phyloP scores from a whole-genome alignment of 2,329 filamentous ascomycete species.

The Verticillium nonalfalfae region DNA sequence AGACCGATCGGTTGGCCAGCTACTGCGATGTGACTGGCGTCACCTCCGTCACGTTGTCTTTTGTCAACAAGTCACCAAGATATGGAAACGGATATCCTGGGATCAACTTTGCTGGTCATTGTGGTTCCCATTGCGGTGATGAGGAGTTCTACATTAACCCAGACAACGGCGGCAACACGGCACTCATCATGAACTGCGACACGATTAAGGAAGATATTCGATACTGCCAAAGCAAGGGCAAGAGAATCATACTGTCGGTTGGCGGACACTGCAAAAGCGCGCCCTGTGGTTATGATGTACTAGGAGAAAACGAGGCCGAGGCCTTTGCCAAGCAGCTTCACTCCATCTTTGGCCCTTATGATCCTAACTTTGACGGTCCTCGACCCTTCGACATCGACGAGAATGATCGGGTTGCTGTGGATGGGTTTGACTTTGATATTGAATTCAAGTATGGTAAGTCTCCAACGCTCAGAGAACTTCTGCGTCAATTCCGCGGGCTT shows the following conservation, averaged over 20 bases:
- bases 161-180: slow-evolving; percentile 14
- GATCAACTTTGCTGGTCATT: slow-evolving; percentile 33
- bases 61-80: slow-evolving; percentile 32
- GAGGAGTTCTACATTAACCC: slow-evolving; percentile 15
- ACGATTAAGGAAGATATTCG: slow-evolving; percentile 30
- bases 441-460: slow-evolving; percentile 25
- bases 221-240: slow-evolving; percentile 31
- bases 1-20: slow-evolving; percentile 19
- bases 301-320: slow-evolving; percentile 20
- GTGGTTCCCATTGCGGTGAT: slow-evolving; percentile 14
- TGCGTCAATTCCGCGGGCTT: not conserved
- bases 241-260: slow-evolving; percentile 36
- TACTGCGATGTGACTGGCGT: slow-evolving; percentile 28
- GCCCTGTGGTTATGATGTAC: slow-evolving; percentile 26
- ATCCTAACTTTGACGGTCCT: slow-evolving; percentile 21
- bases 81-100: slow-evolving; percentile 26
- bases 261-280: slow-evolving; percentile 22
- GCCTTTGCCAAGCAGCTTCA: slow-evolving; percentile 32
- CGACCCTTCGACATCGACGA: slow-evolving; percentile 29
- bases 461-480: not conserved
- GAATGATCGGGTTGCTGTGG: slow-evolving; percentile 21
- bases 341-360: slow-evolving; percentile 28
- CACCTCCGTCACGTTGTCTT: slow-evolving; percentile 29
- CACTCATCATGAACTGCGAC: slow-evolving; percentile 27
- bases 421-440: slow-evolving; percentile 38